phyloP scores from a whole-genome alignment of 148 eudicot species.

The Camellia sinensis region DNA sequence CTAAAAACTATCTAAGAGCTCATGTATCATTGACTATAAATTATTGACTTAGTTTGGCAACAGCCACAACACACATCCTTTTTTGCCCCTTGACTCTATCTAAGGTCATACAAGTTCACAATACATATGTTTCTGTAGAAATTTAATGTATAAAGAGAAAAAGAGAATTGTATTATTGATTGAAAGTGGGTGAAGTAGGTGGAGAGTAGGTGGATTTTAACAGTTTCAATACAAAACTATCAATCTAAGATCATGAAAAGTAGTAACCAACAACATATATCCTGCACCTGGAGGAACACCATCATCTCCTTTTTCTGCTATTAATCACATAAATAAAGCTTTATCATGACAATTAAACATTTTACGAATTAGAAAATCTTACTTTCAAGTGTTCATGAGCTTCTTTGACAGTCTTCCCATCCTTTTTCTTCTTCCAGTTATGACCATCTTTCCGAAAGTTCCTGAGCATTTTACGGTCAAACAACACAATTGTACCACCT shows the following conservation, averaged over 20 bases:
- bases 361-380: constrained; percentile 24
- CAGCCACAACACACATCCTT: background rate
- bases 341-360: background rate
- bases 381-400: constrained; percentile 97
- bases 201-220: too few species aligned
- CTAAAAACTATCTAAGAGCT: too few species aligned
- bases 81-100: background rate
- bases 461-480: constrained; percentile 92
- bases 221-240: background rate
- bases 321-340: constrained; percentile 8
- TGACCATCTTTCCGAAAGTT: constrained; percentile 95
- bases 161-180: too few species aligned
- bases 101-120: background rate
- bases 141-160: too few species aligned
- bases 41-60: background rate
- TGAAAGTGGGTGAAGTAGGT: too few species aligned
- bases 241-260: constrained; percentile 2
- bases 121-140: background rate
- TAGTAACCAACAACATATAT: background rate
- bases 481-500: constrained; percentile 88
- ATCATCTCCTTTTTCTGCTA: constrained; percentile 13
- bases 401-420: constrained; percentile 97
- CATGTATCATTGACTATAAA: background rate
- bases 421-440: constrained; percentile 96
- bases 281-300: background rate